Evolutionary conservation across 2,329 filamentous ascomycete genomes (phyloP).

Genomic region (Aureobasidium leucospermi): DNA sequence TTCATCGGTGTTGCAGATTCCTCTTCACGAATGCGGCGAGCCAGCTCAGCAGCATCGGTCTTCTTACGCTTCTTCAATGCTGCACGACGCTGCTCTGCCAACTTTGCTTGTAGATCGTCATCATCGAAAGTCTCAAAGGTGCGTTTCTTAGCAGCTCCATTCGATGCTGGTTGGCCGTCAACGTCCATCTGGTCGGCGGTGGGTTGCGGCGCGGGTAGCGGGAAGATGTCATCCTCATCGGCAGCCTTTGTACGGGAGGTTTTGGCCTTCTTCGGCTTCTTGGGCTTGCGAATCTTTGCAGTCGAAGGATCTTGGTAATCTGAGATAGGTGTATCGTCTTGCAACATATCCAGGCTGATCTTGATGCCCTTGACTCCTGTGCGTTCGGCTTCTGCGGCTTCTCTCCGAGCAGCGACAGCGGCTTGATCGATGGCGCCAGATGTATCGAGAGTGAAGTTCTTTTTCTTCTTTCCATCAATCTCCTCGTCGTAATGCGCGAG

Average conservation of each 20-base stretch:
- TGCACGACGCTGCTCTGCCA: conserved; percentile 73
- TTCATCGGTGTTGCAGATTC: conserved; percentile 48
- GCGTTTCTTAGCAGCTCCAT: conserved; percentile 17
- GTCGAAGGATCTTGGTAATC: conserved; percentile 85
- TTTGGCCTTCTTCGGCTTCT: conserved; percentile 71
- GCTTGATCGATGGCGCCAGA: conserved; percentile 63
- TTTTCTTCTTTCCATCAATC: conserved; percentile 78
- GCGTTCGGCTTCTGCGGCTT: conserved; percentile 42
- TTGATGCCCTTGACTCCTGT: conserved; percentile 56
- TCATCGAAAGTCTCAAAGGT: conserved; percentile 63
- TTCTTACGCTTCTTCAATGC: conserved; percentile 91
- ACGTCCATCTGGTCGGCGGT: conserved; percentile 64
- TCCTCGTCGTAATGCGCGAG: conserved; percentile 94
- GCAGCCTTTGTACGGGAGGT: conserved; percentile 61
- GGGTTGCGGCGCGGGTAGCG: conserved; percentile 26
- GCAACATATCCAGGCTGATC: conserved; percentile 66
- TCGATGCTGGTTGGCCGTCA: conserved; percentile 42
- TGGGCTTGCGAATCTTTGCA: conserved; percentile 89
- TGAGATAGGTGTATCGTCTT: conserved; percentile 61
- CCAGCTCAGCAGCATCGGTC: conserved; percentile 77
- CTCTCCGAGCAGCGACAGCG: conserved; percentile 44
- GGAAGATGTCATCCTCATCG: conserved; percentile 52
- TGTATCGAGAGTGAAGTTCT: conserved; percentile 75
- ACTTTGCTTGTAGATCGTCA: conserved; percentile 79
- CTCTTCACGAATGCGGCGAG: conserved; percentile 66